Conservation (phyloP, 2,329 filamentous ascomycete genomes). For the Blastomyces parvus region DNA sequence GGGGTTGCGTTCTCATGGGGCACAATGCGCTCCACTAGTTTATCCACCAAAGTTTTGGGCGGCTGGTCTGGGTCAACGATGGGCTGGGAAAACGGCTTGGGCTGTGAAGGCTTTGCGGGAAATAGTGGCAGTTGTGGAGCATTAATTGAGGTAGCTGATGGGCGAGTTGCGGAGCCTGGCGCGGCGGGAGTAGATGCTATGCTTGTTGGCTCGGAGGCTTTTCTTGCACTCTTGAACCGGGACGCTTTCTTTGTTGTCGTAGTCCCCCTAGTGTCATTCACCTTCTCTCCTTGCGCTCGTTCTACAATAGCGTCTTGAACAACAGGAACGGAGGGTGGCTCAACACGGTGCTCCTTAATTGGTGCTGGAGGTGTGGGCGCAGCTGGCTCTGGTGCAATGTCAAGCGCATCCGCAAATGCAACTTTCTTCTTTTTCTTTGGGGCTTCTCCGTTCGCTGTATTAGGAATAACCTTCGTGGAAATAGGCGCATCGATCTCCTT, state of each 20-base stretch:
- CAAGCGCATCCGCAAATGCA: slow-evolving; percentile 65
- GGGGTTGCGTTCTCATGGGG: slow-evolving; percentile 23
- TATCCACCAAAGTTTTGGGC: slow-evolving; percentile 42
- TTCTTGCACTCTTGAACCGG: slow-evolving; percentile 35
- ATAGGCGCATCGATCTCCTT: slow-evolving; percentile 22
- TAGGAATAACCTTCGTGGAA: slow-evolving; percentile 12
- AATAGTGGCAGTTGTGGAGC: slow-evolving; percentile 25
- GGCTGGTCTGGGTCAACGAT: slow-evolving; percentile 19
- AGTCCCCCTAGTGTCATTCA: slow-evolving; percentile 15
- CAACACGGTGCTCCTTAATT: slow-evolving; percentile 22
- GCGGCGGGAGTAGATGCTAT: slow-evolving; percentile 11
- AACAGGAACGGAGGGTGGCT: slow-evolving; percentile 30
- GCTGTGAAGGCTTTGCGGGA: slow-evolving; percentile 29
- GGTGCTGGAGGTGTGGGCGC: slow-evolving; percentile 16
- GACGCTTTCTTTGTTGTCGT: slow-evolving; percentile 30
- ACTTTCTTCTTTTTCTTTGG: slow-evolving; percentile 57
- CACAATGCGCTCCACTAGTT: slow-evolving; percentile 44
- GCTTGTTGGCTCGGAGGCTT: slow-evolving; percentile 13
- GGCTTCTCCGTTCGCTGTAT: slow-evolving; percentile 21
- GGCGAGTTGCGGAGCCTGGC: slow-evolving; percentile 13
- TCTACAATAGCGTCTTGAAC: slow-evolving; percentile 39
- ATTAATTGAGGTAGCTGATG: slow-evolving; percentile 15
- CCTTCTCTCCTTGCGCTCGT: slow-evolving; percentile 24
- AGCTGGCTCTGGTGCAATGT: slow-evolving; percentile 50
- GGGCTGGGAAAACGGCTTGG: slow-evolving; percentile 33